These are phyloP conservation scores for Dendrothele bispora DNA, from an alignment of 768 basidiomycete genomes.

Conservation along the genomic window DNA sequence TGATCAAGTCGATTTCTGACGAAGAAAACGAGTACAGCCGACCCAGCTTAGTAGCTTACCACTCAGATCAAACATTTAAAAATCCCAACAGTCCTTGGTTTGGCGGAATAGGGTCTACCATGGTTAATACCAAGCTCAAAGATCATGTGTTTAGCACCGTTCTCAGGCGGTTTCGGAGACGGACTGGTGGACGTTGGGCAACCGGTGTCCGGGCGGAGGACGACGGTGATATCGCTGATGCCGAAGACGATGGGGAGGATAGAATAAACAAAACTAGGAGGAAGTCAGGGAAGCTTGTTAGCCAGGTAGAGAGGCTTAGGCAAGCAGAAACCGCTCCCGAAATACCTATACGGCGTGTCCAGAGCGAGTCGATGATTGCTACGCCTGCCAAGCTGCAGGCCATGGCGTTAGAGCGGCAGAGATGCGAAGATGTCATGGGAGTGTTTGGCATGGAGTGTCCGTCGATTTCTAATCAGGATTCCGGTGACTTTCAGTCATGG, in stretches of 20 bases:
- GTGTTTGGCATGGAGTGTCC: conserved; percentile 45
- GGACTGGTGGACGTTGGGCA: conserved; percentile 39
- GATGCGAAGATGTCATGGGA: conserved; percentile 28
- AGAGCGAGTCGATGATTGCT: conserved; percentile 57
- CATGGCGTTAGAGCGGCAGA: conserved; percentile 33
- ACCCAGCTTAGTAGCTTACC: conserved; percentile 39
- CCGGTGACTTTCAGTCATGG: conserved; percentile 15
- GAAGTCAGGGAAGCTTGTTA: conserved; percentile 39
- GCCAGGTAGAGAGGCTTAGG: conserved; percentile 38
- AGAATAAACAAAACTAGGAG: conserved; percentile 24
- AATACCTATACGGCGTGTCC: conserved; percentile 55
- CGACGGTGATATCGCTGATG: conserved; percentile 51
- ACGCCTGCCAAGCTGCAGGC: conserved; percentile 33
- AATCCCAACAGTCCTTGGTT: conserved; percentile 56
- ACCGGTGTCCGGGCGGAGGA: conserved; percentile 49
- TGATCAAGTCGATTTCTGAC: conserved; percentile 24
- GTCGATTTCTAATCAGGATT: conserved; percentile 12
- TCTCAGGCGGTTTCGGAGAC: conserved; percentile 68
- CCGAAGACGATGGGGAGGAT: conserved; percentile 32
- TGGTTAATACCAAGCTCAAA: conserved; percentile 91
- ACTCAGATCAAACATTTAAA: conserved; percentile 37
- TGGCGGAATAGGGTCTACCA: conserved; percentile 89
- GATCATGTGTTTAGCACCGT: conserved; percentile 95
- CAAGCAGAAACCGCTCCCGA: conserved; percentile 37
- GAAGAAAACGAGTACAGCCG: conserved; percentile 30